Evolutionary conservation across 495 filamentous ascomycete genomes (phyloP), one percentile per base, ranked within the genome.

Genomic region (Elaphomyces granulatus): DNA sequence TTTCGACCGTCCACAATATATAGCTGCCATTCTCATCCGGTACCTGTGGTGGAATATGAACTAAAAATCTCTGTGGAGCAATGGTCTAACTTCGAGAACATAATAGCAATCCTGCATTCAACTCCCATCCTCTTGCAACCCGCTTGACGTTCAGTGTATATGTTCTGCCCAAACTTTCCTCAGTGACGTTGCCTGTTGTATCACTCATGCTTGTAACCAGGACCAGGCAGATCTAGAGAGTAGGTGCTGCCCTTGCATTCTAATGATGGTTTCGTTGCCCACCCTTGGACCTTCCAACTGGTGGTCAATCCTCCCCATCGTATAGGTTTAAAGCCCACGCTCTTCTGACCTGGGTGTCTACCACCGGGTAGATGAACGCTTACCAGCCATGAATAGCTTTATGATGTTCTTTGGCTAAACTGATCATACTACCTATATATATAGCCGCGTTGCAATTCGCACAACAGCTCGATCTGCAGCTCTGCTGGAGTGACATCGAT

Each of bases 121-220:
- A n/a, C 8, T 56, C 58, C 37, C 41, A 53, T 15, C 23, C 63
- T 9, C 67, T 71, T 87, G 83, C 58, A 57, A 62, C 10, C 38
- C 46, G 12, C 49, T 68, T 35, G 71, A 85, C 42, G 52, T 75
- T 44, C 47, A 56, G 28, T 92, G 85, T 54, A 83, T 87, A 49
- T 92, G 85, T 61, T 48, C 43, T 8, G 61, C 70, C 55, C 46
- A 54, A 4, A 51, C 54, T 7, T 82, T 83, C 63, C 64, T 93
- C 42, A 47, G 34, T 26, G 46, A 56, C 21, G 74, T 90, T 41
- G 59, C 74, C 20, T 82, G 78, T 64, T 93, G 85, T 53, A 63
- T 92, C 4, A 50, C 55, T 17, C 50, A 47, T 2, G 52, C 42
- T 8, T 93, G 85, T 58, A 45, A 53, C 33, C 6, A n/a, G n/a